Evolutionary conservation across 129 eudicot species (phyloP), one percentile per base, ranked within the genome.

Genomic region (Dittrichia graveolens): DNA sequence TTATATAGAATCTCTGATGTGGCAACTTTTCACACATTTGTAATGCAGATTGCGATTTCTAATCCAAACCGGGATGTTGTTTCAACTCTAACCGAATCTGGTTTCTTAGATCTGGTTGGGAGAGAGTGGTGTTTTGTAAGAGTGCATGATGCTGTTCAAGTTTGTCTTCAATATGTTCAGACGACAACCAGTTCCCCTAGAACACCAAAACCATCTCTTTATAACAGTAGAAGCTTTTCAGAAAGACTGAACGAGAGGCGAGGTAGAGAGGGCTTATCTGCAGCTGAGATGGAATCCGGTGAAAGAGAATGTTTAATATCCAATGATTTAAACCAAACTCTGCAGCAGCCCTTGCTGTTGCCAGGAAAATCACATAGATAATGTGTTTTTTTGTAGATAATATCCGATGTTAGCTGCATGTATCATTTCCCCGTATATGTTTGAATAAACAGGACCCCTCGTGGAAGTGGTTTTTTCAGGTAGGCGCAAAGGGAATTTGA

Each of bases 141-240:
- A 83, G 96, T 88, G 34, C 99, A 95, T 67, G 99, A 95, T 78
- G 99, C 99, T 8, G 96, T 95, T 69, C 99, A 91, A 85, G 91
- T 89, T 62, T 95, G 99, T 76, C 89, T 91, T 65, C 94, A 88
- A 52, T 72, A 86, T 40, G 91, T 91, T 8, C 91, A 87, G 70
- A 83, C 80, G 58, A 75, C 84, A 42, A 72, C 50, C 15, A 80
- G 73, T 8, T 70, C 65, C 12, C 87, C 87, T 3, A 83, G 75
- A 73, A 41, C 81, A 59, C 82, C 87, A 43, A 81, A 77, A 7
- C 31, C 63, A 6, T 52, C 79, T 7, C 63, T 56, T 12, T 83
- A 86, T 3, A 73, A 79, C 60, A 82, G 85, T 70, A 63, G 84
- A 7, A 79, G 88, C 83, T 47, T 78, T 71, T 48, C 85, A 69